These are phyloP conservation scores for Penicillium paneum DNA, from an alignment of 2,329 filamentous ascomycete genomes.

Conservation along the genomic window DNA sequence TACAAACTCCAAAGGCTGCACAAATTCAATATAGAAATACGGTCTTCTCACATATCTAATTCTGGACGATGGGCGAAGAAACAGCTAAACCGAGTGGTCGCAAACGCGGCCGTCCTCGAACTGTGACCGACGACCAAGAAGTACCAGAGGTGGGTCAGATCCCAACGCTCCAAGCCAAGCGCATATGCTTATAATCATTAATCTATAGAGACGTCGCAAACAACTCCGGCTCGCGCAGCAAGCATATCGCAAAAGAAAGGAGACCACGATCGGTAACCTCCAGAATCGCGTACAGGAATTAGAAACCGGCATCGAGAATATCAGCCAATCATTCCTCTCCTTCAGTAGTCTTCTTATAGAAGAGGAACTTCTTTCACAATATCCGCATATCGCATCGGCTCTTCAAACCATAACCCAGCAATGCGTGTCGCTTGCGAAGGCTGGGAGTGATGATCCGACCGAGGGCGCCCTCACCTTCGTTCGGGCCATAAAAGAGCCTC, in stretches of 20 bases:
- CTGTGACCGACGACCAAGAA: conserved; percentile 19
- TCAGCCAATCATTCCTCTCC: conserved; percentile 27
- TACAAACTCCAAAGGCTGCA: not conserved
- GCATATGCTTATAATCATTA: conserved; percentile 2
- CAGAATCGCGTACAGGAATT: conserved; percentile 24
- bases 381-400: conserved; percentile 20
- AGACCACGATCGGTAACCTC: conserved; percentile 24
- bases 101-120: conserved; percentile 26
- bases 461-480: not conserved
- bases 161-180: not conserved
- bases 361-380: conserved; percentile 12
- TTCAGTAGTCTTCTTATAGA: conserved; percentile 27
- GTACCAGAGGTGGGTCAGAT: conserved; percentile 22
- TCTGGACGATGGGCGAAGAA: conserved; percentile 1
- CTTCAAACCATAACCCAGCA: conserved; percentile 24
- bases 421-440: conserved; percentile 24
- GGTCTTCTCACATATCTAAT: not conserved
- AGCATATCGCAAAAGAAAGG: conserved; percentile 27
- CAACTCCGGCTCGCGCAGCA: conserved; percentile 28
- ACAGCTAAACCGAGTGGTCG: conserved; percentile 14
- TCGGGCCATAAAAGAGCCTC: not conserved
- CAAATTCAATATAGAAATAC: not conserved
- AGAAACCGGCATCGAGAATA: conserved; percentile 23
- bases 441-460: conserved; percentile 13
- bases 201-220: conserved; percentile 25